Base-by-base conservation (phyloP, 176 grass and related monocot genomes). In the Paspalum notatum region DNA sequence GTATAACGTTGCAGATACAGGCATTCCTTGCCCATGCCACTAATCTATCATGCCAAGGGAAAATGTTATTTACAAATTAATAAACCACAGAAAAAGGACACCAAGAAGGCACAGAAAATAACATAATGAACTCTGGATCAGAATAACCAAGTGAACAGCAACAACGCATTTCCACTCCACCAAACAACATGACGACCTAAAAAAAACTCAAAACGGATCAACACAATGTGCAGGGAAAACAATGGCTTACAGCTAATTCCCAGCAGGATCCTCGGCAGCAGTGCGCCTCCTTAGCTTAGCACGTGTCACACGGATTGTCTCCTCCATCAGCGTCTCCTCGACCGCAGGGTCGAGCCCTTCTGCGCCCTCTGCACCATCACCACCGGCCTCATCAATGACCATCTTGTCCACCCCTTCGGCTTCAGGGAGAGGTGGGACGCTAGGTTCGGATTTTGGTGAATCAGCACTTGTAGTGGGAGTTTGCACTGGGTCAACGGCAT, bases 251-350 rank as follows among this genome's bases (percentile, higher is more conserved):
- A 39, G 43, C 43, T 86, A 86, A 82, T 86, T 90, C 82, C 51
- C 83, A 44, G 78, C 83, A 39, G 66, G 32, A 10, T 46, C 83
- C 72, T 89, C 80, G 10, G 75, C 66, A 17, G 86, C 84, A 55
- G 65, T 84, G 60, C 88, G 90, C 76, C 90, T 99, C 81, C 92
- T 94, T 70, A 99, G 83, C 79, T 90, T 95, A 60, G 78, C 55
- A 5, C 90, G 86, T 5, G 88, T 93, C 32, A 95, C 63, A 5
- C 90, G 90, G 69, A 99, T 91, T 12, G 96, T 91, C 82, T 95
- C 96, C 67, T 98, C 92, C 70, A 95, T 90, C 1, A 69, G 83
- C 3, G 81, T 98, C 87, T 91, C 96, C 81, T 97, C 78, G n/a
- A 44, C 18, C 0, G 60, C 39, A 68, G 68, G 81, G 42, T 83